Evolutionary conservation across 768 basidiomycete species (phyloP), one percentile per base, ranked within the genome.

Genomic region (Termitomyces heimii): DNA sequence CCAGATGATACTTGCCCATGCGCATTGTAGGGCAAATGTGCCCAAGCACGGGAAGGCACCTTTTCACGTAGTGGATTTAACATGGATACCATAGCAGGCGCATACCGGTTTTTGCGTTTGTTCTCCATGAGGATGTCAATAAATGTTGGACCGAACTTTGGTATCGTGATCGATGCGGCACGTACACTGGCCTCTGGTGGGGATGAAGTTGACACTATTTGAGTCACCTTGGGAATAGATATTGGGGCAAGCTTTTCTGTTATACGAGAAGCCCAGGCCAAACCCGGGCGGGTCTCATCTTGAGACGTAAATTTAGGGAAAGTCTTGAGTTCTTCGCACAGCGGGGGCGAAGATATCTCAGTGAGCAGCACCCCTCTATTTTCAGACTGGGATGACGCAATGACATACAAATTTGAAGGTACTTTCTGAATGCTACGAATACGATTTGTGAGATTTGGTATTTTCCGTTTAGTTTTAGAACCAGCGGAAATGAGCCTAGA

Each of bases 61-160:
- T 54, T 45, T 28, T 65, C 62, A 20, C 67, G 60, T 14, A 68
- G 56, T 40, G 67, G 67, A 47, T 68, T 66, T 28, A 61, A 61
- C 56, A 60, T 58, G 10, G 67, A 66, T 4, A 64, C 61, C 64
- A 68, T 63, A 16, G 58, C 44, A 7, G 67, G 67, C n/a, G 63
- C 61, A 55, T 66, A 44, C 10, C 52, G 60, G 51, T 68, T 62
- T 40, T 48, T 65, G 28, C 45, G 57, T 40, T 62, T 63, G 40
- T 66, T 66, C 34, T 54, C 55, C 4, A 32, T 43, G 35, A 68
- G 43, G 18, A 62, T 34, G 48, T 59, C 58, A 18, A 63, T 20
- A 47, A 63, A 66, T 12, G 50, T 46, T 20, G 45, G 43, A 10
- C 28, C 8, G 26, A 42, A 9, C 24, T 51, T 51, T 37, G 35